Evolutionary conservation across 1,284 basidiomycete genomes (phyloP).

Genomic region (Pseudozyma sp.): DNA sequence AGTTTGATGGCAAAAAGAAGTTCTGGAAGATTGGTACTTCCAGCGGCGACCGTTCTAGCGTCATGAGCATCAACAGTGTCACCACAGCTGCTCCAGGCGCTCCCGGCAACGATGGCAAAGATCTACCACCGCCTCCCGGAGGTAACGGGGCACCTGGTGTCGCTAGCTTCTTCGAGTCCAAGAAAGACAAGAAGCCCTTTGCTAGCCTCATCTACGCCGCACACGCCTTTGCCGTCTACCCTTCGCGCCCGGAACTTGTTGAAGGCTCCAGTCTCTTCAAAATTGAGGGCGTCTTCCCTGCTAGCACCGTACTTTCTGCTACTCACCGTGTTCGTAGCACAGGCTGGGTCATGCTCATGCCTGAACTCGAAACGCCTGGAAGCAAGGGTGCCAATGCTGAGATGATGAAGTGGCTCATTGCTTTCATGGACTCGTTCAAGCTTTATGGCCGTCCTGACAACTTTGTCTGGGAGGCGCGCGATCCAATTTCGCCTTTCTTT

Average conservation of each 20-base stretch:
- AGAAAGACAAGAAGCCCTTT: constrained; percentile 66
- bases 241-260: constrained; percentile 66
- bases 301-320: constrained; percentile 71
- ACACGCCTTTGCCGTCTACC: constrained; percentile 67
- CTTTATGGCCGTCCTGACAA: constrained; percentile 63
- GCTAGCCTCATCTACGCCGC: constrained; percentile 62
- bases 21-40: constrained; percentile 55
- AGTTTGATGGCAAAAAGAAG: constrained; percentile 51
- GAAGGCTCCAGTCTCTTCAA: constrained; percentile 67
- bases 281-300: constrained; percentile 64
- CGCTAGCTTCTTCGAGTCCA: constrained; percentile 65
- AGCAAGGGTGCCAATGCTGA: constrained; percentile 77
- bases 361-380: constrained; percentile 73
- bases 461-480: constrained; percentile 65
- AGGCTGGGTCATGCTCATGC: constrained; percentile 70
- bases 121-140: constrained; percentile 61
- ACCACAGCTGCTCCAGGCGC: constrained; percentile 32
- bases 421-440: constrained; percentile 69
- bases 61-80: constrained; percentile 49
- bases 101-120: constrained; percentile 34
- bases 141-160: constrained; percentile 60
- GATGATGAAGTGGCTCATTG: constrained; percentile 94
- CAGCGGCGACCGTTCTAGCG: constrained; percentile 52
- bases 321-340: constrained; percentile 73
- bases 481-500: constrained; percentile 71